These are phyloP conservation scores for Martiniozyma asiatica DNA, from an alignment of 1,139 yeast species.

Conservation along the genomic window DNA sequence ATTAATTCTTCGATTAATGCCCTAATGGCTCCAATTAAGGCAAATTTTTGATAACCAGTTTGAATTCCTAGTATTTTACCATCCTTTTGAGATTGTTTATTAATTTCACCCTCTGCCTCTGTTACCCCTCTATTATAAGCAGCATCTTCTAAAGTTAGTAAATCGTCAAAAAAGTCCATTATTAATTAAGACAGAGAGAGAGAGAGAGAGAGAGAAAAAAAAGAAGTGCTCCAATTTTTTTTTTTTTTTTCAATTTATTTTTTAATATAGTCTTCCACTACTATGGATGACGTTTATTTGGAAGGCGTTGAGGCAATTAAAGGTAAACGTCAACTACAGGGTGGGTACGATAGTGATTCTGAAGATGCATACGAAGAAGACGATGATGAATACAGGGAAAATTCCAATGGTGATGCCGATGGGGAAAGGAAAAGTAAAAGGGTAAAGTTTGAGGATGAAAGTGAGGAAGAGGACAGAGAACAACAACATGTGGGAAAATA, in stretches of 20 bases:
- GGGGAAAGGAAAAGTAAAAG: conserved; percentile 8
- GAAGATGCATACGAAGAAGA: conserved; percentile 8
- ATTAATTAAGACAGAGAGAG: no score
- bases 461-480: no score
- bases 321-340: conserved; percentile 19
- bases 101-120: conserved; percentile 34
- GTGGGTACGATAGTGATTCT: conserved; percentile 28
- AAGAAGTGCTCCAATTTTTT: no score
- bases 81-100: conserved; percentile 31
- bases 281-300: conserved; percentile 21
- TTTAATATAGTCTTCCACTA: no score
- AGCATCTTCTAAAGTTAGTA: conserved; percentile 34
- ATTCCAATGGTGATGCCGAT: conserved; percentile 4
- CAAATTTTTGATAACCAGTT: conserved; percentile 44
- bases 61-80: conserved; percentile 48
- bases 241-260: no score
- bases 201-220: no score
- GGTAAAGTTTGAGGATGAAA: not conserved
- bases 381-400: conserved; percentile 1
- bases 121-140: conserved; percentile 34
- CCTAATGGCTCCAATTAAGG: conserved; percentile 36
- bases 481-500: no score
- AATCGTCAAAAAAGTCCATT: conserved; percentile 6
- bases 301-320: conserved; percentile 20
- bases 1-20: conserved; percentile 29